These are phyloP conservation scores for Zelonia costaricensis DNA, from an alignment of 208 protist species.

Conservation along the genomic window DNA sequence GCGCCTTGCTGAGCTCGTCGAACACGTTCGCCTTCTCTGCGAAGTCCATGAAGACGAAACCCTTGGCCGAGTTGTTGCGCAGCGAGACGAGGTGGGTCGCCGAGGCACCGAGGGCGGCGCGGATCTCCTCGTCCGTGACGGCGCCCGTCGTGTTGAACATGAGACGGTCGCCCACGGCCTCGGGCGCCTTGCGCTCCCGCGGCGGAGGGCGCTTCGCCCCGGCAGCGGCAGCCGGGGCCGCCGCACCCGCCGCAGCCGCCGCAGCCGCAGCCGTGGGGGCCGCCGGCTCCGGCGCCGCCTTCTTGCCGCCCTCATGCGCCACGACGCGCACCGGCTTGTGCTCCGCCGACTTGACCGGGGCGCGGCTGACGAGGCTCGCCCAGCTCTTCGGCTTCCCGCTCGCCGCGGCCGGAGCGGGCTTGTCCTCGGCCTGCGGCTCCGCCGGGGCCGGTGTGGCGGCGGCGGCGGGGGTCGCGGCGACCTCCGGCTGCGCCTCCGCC, in stretches of 20 bases:
- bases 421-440: conserved; percentile 12
- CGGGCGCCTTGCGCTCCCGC: conserved; percentile 40
- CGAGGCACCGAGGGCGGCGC: conserved; percentile 55
- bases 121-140: conserved; percentile 85
- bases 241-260: too few relatives aligned
- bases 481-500: conserved; percentile 22
- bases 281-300: conserved; percentile 27
- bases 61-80: conserved; percentile 79
- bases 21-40: conserved; percentile 57
- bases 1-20: conserved; percentile 52
- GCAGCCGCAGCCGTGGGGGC: conserved; percentile 14
- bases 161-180: conserved; percentile 70
- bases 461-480: conserved; percentile 21
- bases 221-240: conserved; percentile 7
- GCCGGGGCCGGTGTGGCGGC: conserved; percentile 15
- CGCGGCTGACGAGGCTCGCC: conserved; percentile 53
- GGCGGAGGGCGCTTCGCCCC: conserved; percentile 26
- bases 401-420: conserved; percentile 10
- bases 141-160: conserved; percentile 80
- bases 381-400: conserved; percentile 64
- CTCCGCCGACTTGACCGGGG: conserved; percentile 29
- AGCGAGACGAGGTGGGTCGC: conserved; percentile 71
- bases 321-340: conserved; percentile 54
- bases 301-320: conserved; percentile 26
- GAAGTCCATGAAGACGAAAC: conserved; percentile 89